phyloP scores from a whole-genome alignment of 805 yeast genomes.

The Candida sphagnicola region DNA sequence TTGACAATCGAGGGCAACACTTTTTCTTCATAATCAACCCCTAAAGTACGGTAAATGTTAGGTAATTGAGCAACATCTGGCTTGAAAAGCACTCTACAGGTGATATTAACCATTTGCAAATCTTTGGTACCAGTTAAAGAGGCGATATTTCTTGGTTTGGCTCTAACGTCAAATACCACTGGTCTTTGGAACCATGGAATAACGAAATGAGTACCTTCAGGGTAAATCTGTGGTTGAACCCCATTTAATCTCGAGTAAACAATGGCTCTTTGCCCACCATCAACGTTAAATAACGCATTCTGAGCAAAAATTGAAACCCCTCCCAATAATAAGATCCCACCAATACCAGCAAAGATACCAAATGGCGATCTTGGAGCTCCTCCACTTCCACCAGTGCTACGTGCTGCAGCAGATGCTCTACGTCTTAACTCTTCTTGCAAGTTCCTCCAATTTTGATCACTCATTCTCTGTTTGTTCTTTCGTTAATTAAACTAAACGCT shows the following conservation, averaged over 20 bases:
- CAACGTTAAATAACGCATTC: conserved; percentile 59
- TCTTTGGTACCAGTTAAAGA: conserved; percentile 97
- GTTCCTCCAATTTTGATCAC: conserved; percentile 40
- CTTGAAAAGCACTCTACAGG: conserved; percentile 94
- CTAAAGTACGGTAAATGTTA: conserved; percentile 84
- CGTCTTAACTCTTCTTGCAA: conserved; percentile 40
- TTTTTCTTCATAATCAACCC: conserved; percentile 93
- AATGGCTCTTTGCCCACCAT: conserved; percentile 98
- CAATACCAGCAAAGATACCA: conserved; percentile 38
- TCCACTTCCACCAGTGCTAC: conserved; percentile 17
- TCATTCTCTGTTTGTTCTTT: conserved; percentile 22
- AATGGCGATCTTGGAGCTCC: conserved; percentile 33
- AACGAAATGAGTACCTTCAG: conserved; percentile 93
- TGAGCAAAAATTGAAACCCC: conserved; percentile 39
- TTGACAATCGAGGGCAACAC: conserved; percentile 97
- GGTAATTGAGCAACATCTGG: conserved; percentile 82
- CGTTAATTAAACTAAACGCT: too few relatives aligned
- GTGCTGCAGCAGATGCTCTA: conserved; percentile 28
- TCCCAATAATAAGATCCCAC: conserved; percentile 37
- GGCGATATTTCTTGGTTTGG: conserved; percentile 94
- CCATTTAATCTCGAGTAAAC: conserved; percentile 86
- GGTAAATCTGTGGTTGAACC: conserved; percentile 73
- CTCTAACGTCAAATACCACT: conserved; percentile 88
- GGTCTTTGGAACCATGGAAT: conserved; percentile 96
- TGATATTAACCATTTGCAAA: conserved; percentile 97